Percentiles rank a stretch among this genome's conserved stretches.
These are phyloP conservation scores for Xylariaceae sp. DNA, from an alignment of 2,329 filamentous ascomycete genomes.

Conservation along the genomic window DNA sequence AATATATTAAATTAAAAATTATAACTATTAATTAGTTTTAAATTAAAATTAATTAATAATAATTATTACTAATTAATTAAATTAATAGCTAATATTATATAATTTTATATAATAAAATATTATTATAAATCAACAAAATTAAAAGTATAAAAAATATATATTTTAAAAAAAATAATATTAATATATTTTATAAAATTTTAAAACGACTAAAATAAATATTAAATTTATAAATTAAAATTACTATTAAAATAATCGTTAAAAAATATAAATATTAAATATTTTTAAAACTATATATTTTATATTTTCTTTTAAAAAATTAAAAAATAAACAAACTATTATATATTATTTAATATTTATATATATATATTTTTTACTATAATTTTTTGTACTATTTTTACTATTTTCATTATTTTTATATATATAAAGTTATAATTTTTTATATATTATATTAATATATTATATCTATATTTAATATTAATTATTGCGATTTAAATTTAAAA, in stretches of 20 bases:
- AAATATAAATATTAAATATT: background rate
- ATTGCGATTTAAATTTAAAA: too few relatives aligned
- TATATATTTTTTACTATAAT: too few relatives aligned
- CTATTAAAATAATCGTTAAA: background rate
- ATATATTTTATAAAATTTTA: background rate
- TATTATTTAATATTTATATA: too few relatives aligned
- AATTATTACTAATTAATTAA: too few relatives aligned
- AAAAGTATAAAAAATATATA: background rate
- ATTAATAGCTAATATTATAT: background rate
- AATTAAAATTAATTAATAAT: background rate
- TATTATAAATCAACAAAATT: background rate
- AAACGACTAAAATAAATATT: background rate
- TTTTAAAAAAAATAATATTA: too few relatives aligned
- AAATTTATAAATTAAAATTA: background rate
- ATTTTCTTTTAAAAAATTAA: background rate
- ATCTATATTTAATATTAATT: too few relatives aligned
- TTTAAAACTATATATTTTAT: background rate
- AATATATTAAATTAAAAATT: background rate
- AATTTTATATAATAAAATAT: background rate
- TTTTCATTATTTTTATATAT: too few relatives aligned
- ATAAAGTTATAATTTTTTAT: too few relatives aligned
- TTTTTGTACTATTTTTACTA: too few relatives aligned
- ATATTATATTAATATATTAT: too few relatives aligned
- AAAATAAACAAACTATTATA: too few relatives aligned
- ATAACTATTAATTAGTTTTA: background rate